A percentile compares a stretch with the other conserved stretches of the same genome.
phyloP scores from a whole-genome alignment of 768 basidiomycete species.

The Hortiboletus flavorubellus region DNA sequence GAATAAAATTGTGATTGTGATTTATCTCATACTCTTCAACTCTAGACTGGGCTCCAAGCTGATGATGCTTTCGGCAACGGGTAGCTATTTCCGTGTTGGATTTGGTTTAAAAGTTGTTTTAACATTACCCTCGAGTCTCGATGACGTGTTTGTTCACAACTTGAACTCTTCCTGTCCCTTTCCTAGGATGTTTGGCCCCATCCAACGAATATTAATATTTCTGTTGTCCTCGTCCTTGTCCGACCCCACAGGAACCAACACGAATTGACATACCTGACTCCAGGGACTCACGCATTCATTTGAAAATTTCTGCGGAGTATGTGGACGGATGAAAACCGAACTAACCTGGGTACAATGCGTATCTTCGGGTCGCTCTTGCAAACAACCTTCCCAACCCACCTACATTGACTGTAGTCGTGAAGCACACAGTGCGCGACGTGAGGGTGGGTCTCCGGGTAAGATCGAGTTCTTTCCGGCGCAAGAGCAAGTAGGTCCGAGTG shows the following conservation, averaged over 20 bases:
- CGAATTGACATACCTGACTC: background rate
- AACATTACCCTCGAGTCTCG: background rate
- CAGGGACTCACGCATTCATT: background rate
- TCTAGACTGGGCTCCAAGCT: constrained; percentile 1
- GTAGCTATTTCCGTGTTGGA: background rate
- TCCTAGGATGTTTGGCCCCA: background rate
- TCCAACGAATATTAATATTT: background rate
- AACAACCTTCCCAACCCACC: too few species aligned
- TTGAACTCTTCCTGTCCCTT: too few species aligned
- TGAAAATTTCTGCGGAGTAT: background rate
- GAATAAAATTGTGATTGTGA: constrained; percentile 9
- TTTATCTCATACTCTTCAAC: constrained; percentile 5
- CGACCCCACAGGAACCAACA: too few species aligned
- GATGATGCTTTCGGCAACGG: background rate
- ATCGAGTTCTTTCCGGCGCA: too few species aligned
- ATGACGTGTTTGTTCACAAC: background rate
- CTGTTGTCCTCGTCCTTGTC: too few species aligned
- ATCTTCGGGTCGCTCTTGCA: background rate
- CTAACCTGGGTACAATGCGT: background rate
- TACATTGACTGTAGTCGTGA: too few species aligned
- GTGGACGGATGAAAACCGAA: background rate
- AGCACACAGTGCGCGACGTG: too few species aligned
- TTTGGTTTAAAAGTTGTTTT: background rate
- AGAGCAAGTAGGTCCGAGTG: too few species aligned
- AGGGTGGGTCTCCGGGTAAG: too few species aligned